These are phyloP conservation scores for Suhomyces panamericanus DNA, from an alignment of 1,139 yeast species.

Conservation along the genomic window DNA sequence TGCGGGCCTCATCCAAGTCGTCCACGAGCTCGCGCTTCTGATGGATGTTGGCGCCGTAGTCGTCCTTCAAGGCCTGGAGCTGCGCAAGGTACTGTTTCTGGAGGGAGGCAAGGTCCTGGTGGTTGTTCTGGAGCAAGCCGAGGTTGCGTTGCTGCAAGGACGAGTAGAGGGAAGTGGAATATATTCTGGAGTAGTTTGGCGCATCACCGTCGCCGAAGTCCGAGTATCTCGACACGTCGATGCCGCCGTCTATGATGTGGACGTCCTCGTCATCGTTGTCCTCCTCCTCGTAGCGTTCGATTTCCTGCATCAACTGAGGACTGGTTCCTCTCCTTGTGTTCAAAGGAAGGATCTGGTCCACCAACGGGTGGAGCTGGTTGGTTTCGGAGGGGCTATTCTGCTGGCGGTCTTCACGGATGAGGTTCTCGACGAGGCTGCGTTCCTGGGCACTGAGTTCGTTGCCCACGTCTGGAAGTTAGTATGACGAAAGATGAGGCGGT, in stretches of 20 bases:
- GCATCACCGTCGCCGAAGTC: conserved; percentile 20
- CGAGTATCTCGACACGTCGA: conserved; percentile 34
- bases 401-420: conserved; percentile 21
- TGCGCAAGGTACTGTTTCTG: conserved; percentile 23
- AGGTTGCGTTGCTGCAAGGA: conserved; percentile 32
- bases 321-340: conserved; percentile 12
- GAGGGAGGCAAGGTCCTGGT: conserved; percentile 18
- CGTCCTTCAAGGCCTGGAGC: conserved; percentile 20
- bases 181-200: conserved; percentile 25
- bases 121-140: conserved; percentile 24
- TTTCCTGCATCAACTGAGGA: conserved; percentile 26
- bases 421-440: conserved; percentile 35
- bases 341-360: conserved; percentile 29
- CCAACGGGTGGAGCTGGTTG: conserved; percentile 30
- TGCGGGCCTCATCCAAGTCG: conserved; percentile 31
- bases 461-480: conserved; percentile 3
- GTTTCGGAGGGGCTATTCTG: neutral
- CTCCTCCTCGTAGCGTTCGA: conserved; percentile 35
- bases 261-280: conserved; percentile 21
- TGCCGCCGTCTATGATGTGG: conserved; percentile 21
- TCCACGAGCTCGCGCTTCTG: conserved; percentile 34
- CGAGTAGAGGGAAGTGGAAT: conserved; percentile 35
- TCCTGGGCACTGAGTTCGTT: conserved; percentile 29
- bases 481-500: neutral
- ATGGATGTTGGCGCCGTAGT: conserved; percentile 18